phyloP scores from a whole-genome alignment of 768 basidiomycete genomes.

The Suillus spraguei region DNA sequence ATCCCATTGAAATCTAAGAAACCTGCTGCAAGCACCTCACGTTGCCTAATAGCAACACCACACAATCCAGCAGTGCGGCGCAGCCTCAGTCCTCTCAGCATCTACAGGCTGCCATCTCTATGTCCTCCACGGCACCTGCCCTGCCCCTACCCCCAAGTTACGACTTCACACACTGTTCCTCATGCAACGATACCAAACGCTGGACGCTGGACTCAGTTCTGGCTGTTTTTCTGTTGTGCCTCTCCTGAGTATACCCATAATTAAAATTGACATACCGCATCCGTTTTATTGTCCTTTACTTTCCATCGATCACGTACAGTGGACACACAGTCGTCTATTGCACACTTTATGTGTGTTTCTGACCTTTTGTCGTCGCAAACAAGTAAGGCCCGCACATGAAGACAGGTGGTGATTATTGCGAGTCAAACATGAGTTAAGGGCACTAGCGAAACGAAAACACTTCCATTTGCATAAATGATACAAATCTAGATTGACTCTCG shows the following conservation, averaged over 20 bases:
- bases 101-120: background rate
- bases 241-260: background rate
- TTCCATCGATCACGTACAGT: background rate
- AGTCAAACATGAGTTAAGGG: too few relatives aligned
- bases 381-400: too few relatives aligned
- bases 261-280: background rate
- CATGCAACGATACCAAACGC: background rate
- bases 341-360: too few relatives aligned
- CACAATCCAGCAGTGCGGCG: background rate
- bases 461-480: too few relatives aligned
- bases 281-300: background rate
- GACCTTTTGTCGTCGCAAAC: too few relatives aligned
- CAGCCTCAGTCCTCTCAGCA: background rate
- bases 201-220: background rate
- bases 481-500: too few relatives aligned
- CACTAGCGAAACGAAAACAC: too few relatives aligned
- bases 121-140: background rate
- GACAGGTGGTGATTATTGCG: too few relatives aligned
- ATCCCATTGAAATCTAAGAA: too few relatives aligned
- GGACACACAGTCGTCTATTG: too few relatives aligned
- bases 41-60: background rate
- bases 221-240: background rate
- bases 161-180: background rate
- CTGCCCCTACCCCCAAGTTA: too few relatives aligned
- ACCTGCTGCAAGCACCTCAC: too few relatives aligned